A percentile compares a stretch with the other conserved stretches of the same genome.
Conservation (phyloP, 192 early-diverging fungal genomes). For the Geosiphon pyriformis region DNA sequence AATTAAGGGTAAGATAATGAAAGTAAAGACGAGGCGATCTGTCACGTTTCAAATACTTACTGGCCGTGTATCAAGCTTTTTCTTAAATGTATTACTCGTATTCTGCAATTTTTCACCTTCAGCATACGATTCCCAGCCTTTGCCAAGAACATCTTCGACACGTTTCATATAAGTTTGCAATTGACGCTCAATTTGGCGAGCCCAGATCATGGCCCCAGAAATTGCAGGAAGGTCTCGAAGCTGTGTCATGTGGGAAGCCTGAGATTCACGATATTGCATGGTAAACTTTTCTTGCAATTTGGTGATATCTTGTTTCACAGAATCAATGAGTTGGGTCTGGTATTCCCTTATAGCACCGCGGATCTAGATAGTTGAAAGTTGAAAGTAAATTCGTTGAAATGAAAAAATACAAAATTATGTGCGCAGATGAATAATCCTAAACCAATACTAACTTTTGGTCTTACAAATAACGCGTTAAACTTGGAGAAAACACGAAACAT, state of each 20-base stretch:
- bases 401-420: too few relatives aligned
- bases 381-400: too few relatives aligned
- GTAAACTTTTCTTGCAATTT: conserved; percentile 96
- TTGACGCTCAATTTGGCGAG: conserved; percentile 95
- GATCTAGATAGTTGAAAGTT: too few relatives aligned
- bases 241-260: conserved; percentile 84
- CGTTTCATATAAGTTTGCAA: conserved; percentile 92
- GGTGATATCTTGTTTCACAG: conserved; percentile 96
- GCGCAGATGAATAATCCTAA: too few relatives aligned
- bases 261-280: conserved; percentile 80
- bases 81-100: conserved; percentile 85
- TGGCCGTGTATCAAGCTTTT: conserved; percentile 88
- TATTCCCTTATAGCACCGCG: conserved; percentile 99
- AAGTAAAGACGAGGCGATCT: background rate
- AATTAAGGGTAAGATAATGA: too few relatives aligned
- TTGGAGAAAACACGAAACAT: conserved; percentile 99
- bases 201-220: conserved; percentile 94
- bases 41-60: conserved; percentile 6
- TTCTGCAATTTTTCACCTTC: conserved; percentile 91
- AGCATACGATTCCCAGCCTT: conserved; percentile 94
- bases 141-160: conserved; percentile 96
- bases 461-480: conserved; percentile 98
- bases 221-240: conserved; percentile 91
- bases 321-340: conserved; percentile 95
- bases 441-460: conserved; percentile 78